Conservation (phyloP, 495 filamentous ascomycete genomes). For the Hypoxylon subgilvum region DNA sequence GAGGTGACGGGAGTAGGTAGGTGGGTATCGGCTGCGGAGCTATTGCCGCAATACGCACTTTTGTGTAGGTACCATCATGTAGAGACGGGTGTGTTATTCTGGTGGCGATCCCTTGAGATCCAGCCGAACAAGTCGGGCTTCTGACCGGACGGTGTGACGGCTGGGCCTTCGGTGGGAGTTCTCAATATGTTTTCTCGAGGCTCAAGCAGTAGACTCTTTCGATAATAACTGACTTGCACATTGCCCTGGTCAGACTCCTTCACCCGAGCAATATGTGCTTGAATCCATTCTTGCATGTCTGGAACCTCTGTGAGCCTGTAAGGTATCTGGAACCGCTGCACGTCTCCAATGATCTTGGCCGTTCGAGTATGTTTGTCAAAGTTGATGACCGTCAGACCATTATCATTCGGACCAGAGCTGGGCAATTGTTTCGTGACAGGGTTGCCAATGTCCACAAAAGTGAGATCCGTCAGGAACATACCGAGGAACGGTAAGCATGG, state of each 20-base stretch:
- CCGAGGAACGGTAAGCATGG: conserved; percentile 97
- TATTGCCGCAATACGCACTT: too few species aligned
- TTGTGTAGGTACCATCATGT: conserved; percentile 17
- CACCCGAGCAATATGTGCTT: conserved; percentile 80
- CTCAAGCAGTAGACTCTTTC: conserved; percentile 86
- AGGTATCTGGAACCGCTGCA: conserved; percentile 96
- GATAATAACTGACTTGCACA: conserved; percentile 79
- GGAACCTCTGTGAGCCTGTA: conserved; percentile 84
- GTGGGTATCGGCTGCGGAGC: too few species aligned
- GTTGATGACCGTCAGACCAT: conserved; percentile 83
- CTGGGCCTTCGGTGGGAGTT: conserved; percentile 56
- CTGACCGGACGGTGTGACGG: conserved; percentile 24
- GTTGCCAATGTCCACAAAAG: conserved; percentile 92
- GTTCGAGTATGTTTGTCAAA: conserved; percentile 97
- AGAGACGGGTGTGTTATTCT: conserved; percentile 33
- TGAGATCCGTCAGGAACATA: conserved; percentile 88
- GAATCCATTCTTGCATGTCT: conserved; percentile 94
- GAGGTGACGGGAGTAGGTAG: conserved; percentile 10
- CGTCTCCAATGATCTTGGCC: conserved; percentile 90
- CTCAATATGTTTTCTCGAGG: conserved; percentile 69
- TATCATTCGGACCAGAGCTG: conserved; percentile 53
- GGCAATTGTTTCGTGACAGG: conserved; percentile 72
- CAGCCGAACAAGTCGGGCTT: conserved; percentile 44
- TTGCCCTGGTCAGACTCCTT: conserved; percentile 79
- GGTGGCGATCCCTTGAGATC: conserved; percentile 46